Evolutionary conservation across 306 rosid species (phyloP), one percentile per base, ranked within the genome.

Genomic region (Malus sieversii): DNA sequence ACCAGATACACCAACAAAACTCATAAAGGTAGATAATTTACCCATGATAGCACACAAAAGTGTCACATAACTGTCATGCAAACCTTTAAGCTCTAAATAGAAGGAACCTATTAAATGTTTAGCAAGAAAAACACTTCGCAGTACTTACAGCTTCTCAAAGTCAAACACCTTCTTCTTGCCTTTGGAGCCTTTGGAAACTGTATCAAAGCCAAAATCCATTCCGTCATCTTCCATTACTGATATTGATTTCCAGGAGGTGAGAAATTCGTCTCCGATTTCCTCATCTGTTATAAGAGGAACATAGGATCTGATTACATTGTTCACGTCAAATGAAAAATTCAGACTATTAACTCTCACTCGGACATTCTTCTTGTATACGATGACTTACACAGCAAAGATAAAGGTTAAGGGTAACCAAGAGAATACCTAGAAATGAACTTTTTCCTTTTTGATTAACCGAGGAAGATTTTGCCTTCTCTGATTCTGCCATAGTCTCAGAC

Each of bases 201-300:
- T 74, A 78, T 79, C 83, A 77, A 92, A 95, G 90, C 80, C 70
- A 69, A 95, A 92, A 81, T 90, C 92, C 90, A 92, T 79, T 67
- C 74, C 79, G 57, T 84, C 96, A 57, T 90, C 98, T 70, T 92
- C 88, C 75, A 85, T 78, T 83, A 87, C 84, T 69, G 97, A 88
- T 81, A 92, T 84, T 82, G 98, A 81, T 78, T 90, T 95, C 98
- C 98, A 92, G 86, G 98, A 90, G 81, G 82, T 75, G 78, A 90
- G 92, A 82, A 92, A 95, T 38, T 84, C 92, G 48, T 87, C 88
- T 68, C 88, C 92, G 33, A 92, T 82, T n/a, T 85, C 96, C 48
- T 80, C 90, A 81, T 87, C 98, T 95, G 86, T 79, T 74, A 74
- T 69, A 79, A 83, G 67, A 77, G 65, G 27, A 61, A 42, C 3